phyloP scores from a whole-genome alignment of 805 yeast genomes.

The Ogataea philodendri region DNA sequence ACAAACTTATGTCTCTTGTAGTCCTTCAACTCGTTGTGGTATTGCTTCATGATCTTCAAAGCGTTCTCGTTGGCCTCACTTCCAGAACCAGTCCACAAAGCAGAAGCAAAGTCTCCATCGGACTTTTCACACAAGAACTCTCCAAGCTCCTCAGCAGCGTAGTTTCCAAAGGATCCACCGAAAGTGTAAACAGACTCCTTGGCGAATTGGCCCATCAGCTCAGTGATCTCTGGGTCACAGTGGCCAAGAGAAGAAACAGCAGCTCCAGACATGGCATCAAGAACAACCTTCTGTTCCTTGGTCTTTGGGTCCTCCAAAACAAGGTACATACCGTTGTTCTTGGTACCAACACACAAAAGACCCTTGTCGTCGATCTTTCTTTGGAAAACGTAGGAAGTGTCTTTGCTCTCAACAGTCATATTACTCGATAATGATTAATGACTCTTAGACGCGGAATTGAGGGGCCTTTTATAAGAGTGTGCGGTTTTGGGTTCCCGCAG shows the following conservation, averaged over 20 bases:
- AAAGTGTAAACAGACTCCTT: constrained; percentile 39
- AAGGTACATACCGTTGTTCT: constrained; percentile 43
- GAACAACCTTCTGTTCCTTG: constrained; percentile 33
- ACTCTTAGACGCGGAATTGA: background rate
- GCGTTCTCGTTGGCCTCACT: constrained; percentile 80
- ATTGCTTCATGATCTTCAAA: constrained; percentile 59
- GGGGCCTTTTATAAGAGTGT: constrained; percentile 1
- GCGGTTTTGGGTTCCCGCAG: constrained; percentile 13
- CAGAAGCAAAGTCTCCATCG: constrained; percentile 38
- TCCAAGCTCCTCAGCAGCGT: constrained; percentile 42
- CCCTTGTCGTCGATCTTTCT: constrained; percentile 38
- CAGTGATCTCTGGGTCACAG: constrained; percentile 39
- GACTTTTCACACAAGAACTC: constrained; percentile 42
- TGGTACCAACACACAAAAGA: constrained; percentile 41
- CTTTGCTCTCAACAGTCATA: constrained; percentile 28
- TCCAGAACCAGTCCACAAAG: constrained; percentile 60
- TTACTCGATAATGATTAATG: background rate
- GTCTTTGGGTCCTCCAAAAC: constrained; percentile 42
- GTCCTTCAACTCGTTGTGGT: constrained; percentile 42
- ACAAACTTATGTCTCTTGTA: constrained; percentile 40
- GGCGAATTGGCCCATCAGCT: constrained; percentile 38
- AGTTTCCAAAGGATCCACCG: constrained; percentile 34
- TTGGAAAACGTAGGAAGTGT: constrained; percentile 43
- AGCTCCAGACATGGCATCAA: constrained; percentile 49
- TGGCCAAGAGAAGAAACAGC: constrained; percentile 48